Evolutionary conservation across 2,329 filamentous ascomycete genomes (phyloP).

Genomic region (Fusarium begoniae): DNA sequence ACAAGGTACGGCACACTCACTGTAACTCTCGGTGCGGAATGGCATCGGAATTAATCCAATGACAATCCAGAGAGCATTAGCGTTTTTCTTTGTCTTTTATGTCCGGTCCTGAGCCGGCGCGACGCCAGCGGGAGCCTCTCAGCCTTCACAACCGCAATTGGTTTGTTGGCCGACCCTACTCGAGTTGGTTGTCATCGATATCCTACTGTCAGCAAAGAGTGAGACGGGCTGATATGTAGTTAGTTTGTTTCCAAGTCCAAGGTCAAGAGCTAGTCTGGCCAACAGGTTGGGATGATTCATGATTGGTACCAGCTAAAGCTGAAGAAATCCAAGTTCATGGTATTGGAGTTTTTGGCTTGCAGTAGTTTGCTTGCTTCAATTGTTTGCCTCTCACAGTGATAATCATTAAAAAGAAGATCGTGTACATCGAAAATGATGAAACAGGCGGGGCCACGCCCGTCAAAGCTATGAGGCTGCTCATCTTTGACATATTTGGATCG

Average conservation of each 20-base stretch:
- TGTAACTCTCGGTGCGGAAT: not conserved
- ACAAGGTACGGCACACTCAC: not conserved
- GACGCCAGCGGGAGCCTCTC: conserved; percentile 23
- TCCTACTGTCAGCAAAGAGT: not conserved
- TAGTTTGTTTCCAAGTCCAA: not conserved
- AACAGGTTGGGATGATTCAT: not conserved
- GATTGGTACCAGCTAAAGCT: conserved; percentile 15
- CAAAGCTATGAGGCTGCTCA: conserved; percentile 17
- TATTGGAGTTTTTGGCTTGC: conserved; percentile 1
- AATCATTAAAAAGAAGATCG: not conserved
- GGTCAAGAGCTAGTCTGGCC: not conserved
- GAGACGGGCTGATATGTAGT: not conserved
- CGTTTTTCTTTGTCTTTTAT: conserved; percentile 12
- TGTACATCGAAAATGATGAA: conserved; percentile 34
- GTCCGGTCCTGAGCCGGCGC: conserved; percentile 22
- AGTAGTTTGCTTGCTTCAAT: not conserved
- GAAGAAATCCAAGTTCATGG: conserved; percentile 26
- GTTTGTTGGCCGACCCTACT: conserved; percentile 3
- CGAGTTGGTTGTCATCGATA: not conserved
- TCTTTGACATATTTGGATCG: conserved; percentile 33
- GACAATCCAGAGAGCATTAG: not conserved
- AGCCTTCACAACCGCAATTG: conserved; percentile 14
- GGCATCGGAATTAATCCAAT: not conserved
- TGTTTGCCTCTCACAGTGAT: conserved; percentile 6
- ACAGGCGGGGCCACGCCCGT: conserved; percentile 22